phyloP scores from a whole-genome alignment of 352 stramenopile species.

The Globisporangium alternatum region DNA sequence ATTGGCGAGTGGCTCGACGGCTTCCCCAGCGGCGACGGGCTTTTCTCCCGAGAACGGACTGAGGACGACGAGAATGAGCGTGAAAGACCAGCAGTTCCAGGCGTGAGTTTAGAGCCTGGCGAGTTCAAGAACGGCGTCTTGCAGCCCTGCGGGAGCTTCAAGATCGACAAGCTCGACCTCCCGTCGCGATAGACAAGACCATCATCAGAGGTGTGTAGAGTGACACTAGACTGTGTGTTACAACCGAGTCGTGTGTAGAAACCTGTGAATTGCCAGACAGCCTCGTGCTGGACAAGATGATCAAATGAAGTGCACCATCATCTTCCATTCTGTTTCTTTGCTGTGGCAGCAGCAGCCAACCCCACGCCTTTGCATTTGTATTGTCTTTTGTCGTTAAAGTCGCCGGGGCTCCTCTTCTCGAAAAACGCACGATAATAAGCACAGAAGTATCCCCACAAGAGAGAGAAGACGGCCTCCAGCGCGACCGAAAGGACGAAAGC shows the following conservation, averaged over 20 bases:
- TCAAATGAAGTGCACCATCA: not conserved
- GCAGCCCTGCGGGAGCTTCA: conserved; percentile 39
- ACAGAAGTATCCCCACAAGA: conserved; percentile 1
- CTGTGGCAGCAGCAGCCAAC: not conserved
- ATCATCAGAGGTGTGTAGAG: too few species aligned
- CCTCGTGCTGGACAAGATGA: not conserved
- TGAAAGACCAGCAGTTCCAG: not conserved
- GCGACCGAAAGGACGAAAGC: not conserved
- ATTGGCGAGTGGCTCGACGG: conserved; percentile 60
- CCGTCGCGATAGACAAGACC: conserved; percentile 20
- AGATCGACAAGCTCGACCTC: conserved; percentile 34
- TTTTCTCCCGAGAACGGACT: conserved; percentile 40
- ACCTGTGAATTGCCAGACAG: not conserved
- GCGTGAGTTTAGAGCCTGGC: conserved; percentile 26
- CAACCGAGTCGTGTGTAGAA: not conserved
- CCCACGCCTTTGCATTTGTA: not conserved
- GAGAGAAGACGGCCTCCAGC: not conserved
- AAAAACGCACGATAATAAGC: not conserved
- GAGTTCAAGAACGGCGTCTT: conserved; percentile 46
- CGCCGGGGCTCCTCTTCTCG: not conserved
- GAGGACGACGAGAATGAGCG: conserved; percentile 5
- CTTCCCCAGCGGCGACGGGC: conserved; percentile 43
- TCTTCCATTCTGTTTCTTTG: not conserved
- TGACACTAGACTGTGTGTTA: not conserved
- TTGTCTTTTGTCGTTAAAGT: conserved; percentile 2